These are phyloP conservation scores for Fusarium agapanthi DNA, from an alignment of 2,329 filamentous ascomycete genomes.

Conservation along the genomic window DNA sequence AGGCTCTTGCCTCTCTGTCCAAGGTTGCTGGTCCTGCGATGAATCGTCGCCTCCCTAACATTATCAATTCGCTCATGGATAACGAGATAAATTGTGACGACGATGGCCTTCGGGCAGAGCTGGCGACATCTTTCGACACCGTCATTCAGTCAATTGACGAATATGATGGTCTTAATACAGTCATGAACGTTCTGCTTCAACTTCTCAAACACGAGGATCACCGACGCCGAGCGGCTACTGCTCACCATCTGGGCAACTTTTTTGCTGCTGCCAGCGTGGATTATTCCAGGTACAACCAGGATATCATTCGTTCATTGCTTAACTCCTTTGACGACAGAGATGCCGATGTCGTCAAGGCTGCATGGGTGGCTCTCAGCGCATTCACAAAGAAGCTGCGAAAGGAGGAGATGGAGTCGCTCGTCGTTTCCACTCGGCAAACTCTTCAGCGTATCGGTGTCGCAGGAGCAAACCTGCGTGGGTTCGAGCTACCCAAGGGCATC, in stretches of 20 bases:
- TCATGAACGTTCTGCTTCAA: constrained; percentile 91
- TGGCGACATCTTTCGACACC: constrained; percentile 84
- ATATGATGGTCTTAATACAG: constrained; percentile 92
- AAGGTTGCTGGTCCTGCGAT: constrained; percentile 90
- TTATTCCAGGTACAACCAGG: constrained; percentile 95
- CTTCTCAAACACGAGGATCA: constrained; percentile 95
- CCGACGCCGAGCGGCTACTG: constrained; percentile 79
- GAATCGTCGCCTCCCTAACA: constrained; percentile 87
- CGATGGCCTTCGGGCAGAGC: constrained; percentile 74
- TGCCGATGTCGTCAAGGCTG: constrained; percentile 82
- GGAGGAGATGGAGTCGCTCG: constrained; percentile 96
- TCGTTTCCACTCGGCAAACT: constrained; percentile 84
- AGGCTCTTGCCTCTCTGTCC: constrained; percentile 89
- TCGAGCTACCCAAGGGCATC: constrained; percentile 94
- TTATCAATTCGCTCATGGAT: constrained; percentile 94
- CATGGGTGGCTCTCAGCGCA: constrained; percentile 86
- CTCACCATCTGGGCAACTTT: constrained; percentile 84
- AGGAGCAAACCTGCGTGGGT: constrained; percentile 85
- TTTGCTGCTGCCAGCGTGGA: constrained; percentile 83
- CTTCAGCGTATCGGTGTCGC: constrained; percentile 89
- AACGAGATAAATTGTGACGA: constrained; percentile 84
- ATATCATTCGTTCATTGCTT: constrained; percentile 89
- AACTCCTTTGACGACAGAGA: constrained; percentile 93
- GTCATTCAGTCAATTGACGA: constrained; percentile 94
- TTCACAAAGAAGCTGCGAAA: constrained; percentile 92